These are phyloP conservation scores for Xylaria polymorpha DNA, from an alignment of 2,329 filamentous ascomycete species.

Conservation along the genomic window DNA sequence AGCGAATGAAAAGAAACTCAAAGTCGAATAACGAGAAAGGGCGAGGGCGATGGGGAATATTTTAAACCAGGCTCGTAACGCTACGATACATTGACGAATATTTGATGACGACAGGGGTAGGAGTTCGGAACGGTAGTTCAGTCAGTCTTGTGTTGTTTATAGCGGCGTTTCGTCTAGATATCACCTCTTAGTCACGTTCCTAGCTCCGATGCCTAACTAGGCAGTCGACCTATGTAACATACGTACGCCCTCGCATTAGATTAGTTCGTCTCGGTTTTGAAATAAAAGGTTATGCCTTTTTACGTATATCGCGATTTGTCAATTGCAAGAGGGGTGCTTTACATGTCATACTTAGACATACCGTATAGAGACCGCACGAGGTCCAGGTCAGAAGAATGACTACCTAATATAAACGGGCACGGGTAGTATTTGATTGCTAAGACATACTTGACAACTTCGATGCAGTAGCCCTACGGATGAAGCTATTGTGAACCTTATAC, in stretches of 20 bases:
- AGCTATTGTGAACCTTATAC: no score
- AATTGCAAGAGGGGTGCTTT: background rate
- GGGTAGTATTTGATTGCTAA: no score
- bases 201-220: conserved; percentile 3
- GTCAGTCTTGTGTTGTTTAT: conserved; percentile 26
- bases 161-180: conserved; percentile 34
- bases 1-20: conserved; percentile 52
- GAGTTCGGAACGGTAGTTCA: conserved; percentile 28
- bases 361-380: background rate
- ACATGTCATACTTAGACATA: background rate
- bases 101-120: conserved; percentile 31
- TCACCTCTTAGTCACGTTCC: conserved; percentile 21
- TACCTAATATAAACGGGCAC: background rate
- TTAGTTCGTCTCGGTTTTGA: background rate
- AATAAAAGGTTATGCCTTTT: background rate
- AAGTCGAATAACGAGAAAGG: conserved; percentile 54
- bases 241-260: conserved; percentile 9
- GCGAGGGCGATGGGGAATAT: conserved; percentile 62
- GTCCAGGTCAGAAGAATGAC: background rate
- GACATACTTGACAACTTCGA: no score
- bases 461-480: no score
- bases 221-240: conserved; percentile 13
- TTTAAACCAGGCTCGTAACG: conserved; percentile 47
- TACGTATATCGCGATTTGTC: background rate
- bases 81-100: conserved; percentile 28